Percentiles rank a stretch among this genome's conserved stretches.
phyloP scores from a whole-genome alignment of 805 yeast genomes.

The Torulaspora microellipsoides region DNA sequence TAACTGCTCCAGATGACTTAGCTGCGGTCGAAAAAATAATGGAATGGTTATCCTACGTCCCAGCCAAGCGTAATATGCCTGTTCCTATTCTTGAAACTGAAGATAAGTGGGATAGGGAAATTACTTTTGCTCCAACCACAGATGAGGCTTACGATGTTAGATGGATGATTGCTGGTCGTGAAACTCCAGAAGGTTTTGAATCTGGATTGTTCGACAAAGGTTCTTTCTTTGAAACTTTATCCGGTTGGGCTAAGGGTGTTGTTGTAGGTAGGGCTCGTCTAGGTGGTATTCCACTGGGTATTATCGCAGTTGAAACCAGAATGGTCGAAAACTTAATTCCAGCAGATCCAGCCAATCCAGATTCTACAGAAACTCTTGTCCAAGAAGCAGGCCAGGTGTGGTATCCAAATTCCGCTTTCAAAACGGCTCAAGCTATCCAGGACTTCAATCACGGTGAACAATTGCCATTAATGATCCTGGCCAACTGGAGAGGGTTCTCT shows the following conservation, averaged over 20 bases:
- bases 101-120: conserved; percentile 92
- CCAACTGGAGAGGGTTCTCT: conserved; percentile 99
- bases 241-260: conserved; percentile 99
- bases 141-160: conserved; percentile 83
- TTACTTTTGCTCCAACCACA: conserved; percentile 71
- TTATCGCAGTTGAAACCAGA: conserved; percentile 92
- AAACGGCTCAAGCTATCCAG: conserved; percentile 97
- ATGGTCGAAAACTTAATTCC: conserved; percentile 85
- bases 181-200: conserved; percentile 61
- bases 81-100: conserved; percentile 81
- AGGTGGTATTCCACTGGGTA: conserved; percentile 99
- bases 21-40: conserved; percentile 94
- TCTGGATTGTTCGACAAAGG: conserved; percentile 86
- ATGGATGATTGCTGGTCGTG: conserved; percentile 88
- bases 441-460: conserved; percentile 98
- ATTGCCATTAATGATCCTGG: conserved; percentile 93
- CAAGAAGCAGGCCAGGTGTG: conserved; percentile 99
- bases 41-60: conserved; percentile 94
- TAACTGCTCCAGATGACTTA: conserved; percentile 94
- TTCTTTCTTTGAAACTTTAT: conserved; percentile 92
- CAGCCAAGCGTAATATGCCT: conserved; percentile 83
- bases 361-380: conserved; percentile 76
- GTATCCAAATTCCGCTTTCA: conserved; percentile 99
- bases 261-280: conserved; percentile 98
- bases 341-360: conserved; percentile 98